These are phyloP conservation scores for Cenococcum geophilum DNA, from an alignment of 495 filamentous ascomycete genomes.

Conservation along the genomic window DNA sequence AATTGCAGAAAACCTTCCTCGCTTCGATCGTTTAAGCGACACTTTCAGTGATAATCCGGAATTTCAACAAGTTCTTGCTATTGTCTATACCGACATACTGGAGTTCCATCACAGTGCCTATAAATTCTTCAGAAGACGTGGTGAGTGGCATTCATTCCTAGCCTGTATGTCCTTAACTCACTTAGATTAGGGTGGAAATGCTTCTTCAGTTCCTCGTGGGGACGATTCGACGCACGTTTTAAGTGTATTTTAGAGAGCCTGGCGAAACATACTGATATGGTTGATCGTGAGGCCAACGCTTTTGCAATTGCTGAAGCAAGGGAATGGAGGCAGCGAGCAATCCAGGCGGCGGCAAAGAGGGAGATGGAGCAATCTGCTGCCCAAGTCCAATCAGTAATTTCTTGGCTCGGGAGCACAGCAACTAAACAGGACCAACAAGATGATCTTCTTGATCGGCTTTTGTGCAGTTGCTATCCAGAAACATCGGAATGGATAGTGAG, in stretches of 20 bases:
- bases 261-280: slow-evolving; percentile 4
- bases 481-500: slow-evolving; percentile 11
- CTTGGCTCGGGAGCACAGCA: slow-evolving; percentile 2
- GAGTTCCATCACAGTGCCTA: slow-evolving; percentile 45
- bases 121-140: slow-evolving; percentile 40
- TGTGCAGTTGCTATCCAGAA: neutral
- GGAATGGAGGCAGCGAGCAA: slow-evolving; percentile 7
- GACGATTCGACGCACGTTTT: slow-evolving; percentile 14
- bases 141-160: slow-evolving; percentile 28
- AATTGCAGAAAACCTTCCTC: slow-evolving; percentile 39
- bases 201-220: slow-evolving; percentile 15
- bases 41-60: slow-evolving; percentile 34
- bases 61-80: slow-evolving; percentile 40
- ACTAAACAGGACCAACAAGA: neutral
- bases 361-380: neutral
- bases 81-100: slow-evolving; percentile 44
- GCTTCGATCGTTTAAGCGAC: slow-evolving; percentile 36
- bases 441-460: slow-evolving; percentile 1
- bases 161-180: no score
- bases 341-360: neutral
- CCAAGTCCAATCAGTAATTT: neutral
- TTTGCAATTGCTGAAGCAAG: neutral
- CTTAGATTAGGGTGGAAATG: slow-evolving; percentile 9
- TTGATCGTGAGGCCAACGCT: slow-evolving; percentile 12
- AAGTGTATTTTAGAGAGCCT: slow-evolving; percentile 15